A percentile compares a stretch with the other conserved stretches of the same genome.
These are phyloP conservation scores for Phytopythium delawarense DNA, from an alignment of 352 stramenopile genomes.

Conservation along the genomic window DNA sequence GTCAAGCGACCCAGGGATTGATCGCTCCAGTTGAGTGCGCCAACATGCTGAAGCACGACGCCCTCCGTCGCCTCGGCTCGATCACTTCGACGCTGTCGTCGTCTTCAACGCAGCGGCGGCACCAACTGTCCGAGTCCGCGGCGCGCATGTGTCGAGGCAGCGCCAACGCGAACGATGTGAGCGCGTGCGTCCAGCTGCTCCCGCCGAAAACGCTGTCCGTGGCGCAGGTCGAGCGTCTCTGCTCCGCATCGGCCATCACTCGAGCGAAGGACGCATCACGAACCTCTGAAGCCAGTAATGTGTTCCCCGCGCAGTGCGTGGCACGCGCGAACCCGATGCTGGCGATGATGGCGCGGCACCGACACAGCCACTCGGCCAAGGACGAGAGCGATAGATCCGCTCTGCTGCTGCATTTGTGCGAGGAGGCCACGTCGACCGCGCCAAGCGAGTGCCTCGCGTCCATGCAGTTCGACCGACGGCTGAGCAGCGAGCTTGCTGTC, in stretches of 20 bases:
- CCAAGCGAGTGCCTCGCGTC: constrained; percentile 29
- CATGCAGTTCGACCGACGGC: constrained; percentile 18
- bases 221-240: constrained; percentile 22
- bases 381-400: neutral
- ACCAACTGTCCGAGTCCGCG: constrained; percentile 12
- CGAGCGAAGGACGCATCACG: neutral
- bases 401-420: constrained; percentile 24
- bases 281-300: neutral
- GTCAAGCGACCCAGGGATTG: constrained; percentile 5
- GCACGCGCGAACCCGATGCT: constrained; percentile 10
- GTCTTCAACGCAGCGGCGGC: neutral
- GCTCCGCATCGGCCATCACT: constrained; percentile 9
- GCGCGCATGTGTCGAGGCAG: constrained; percentile 23
- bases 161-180: constrained; percentile 16
- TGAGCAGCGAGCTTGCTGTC: constrained; percentile 18
- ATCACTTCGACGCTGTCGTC: neutral
- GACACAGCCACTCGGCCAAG: neutral
- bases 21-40: constrained; percentile 34
- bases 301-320: constrained; percentile 7
- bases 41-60: neutral
- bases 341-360: neutral
- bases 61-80: constrained; percentile 2
- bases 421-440: constrained; percentile 21
- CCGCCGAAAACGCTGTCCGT: constrained; percentile 16
- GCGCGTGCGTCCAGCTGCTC: constrained; percentile 25